Percentiles rank a stretch among this genome's conserved stretches.
Conservation (phyloP, 2,329 filamentous ascomycete species). For the Trichoderma afroharzianum region DNA sequence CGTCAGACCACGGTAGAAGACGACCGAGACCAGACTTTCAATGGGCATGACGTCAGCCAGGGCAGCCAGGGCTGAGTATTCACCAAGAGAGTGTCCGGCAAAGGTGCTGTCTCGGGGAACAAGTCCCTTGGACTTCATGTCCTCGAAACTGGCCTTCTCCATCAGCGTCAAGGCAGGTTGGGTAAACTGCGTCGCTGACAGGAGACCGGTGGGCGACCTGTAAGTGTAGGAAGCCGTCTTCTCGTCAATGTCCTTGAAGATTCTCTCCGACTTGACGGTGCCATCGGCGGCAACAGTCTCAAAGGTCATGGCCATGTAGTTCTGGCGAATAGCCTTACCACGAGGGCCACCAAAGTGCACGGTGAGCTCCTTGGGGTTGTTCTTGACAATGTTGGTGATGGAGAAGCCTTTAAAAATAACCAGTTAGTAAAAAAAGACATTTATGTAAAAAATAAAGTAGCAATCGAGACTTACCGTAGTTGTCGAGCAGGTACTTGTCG, state of each 20-base stretch:
- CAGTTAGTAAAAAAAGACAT: background rate
- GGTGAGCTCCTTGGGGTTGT: slow-evolving; percentile 98
- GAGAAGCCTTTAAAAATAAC: slow-evolving; percentile 63
- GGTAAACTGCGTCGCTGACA: slow-evolving; percentile 97
- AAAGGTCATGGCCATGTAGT: slow-evolving; percentile 99
- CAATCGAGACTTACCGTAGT: slow-evolving; percentile 68
- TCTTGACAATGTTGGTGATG: slow-evolving; percentile 98
- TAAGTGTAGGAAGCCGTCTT: slow-evolving; percentile 95
- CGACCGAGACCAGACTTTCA: slow-evolving; percentile 94
- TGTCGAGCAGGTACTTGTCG: slow-evolving; percentile 97
- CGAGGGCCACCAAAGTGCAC: slow-evolving; percentile 96
- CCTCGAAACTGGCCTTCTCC: slow-evolving; percentile 99
- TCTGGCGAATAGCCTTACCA: slow-evolving; percentile 95
- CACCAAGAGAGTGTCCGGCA: slow-evolving; percentile 93
- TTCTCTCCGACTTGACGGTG: slow-evolving; percentile 94
- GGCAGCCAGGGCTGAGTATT: slow-evolving; percentile 95
- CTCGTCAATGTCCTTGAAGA: slow-evolving; percentile 97
- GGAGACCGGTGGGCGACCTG: slow-evolving; percentile 85
- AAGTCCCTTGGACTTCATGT: slow-evolving; percentile 96
- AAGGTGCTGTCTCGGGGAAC: slow-evolving; percentile 96
- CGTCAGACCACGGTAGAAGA: slow-evolving; percentile 97
- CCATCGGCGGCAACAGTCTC: slow-evolving; percentile 94
- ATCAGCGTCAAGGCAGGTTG: slow-evolving; percentile 96
- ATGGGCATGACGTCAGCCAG: slow-evolving; percentile 99
- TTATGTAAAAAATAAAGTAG: background rate